A percentile compares a stretch with the other conserved stretches of the same genome.
Evolutionary conservation across 2,329 filamentous ascomycete species (phyloP).

Genomic region (Coniochaeta ligniaria): DNA sequence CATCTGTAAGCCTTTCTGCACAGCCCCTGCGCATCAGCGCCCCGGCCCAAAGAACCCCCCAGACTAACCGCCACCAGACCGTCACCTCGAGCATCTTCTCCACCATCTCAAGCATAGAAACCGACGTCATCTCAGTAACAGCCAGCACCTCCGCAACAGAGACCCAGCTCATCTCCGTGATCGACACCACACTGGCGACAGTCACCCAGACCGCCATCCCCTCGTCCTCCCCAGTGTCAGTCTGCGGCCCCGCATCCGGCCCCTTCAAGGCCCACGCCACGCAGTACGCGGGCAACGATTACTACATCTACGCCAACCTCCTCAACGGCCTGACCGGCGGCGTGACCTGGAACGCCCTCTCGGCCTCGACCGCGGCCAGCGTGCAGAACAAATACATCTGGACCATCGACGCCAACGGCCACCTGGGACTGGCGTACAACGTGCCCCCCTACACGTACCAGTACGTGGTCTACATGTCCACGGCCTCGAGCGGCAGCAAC

Average conservation of each 20-base stretch:
- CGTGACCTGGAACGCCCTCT: not conserved
- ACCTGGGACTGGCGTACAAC: not conserved
- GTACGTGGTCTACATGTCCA: slow-evolving; percentile 5
- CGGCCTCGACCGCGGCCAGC: not conserved
- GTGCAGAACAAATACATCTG: slow-evolving; percentile 1
- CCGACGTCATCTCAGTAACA: not conserved
- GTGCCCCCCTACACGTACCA: slow-evolving; percentile 3
- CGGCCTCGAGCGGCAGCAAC: not conserved
- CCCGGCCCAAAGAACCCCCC: too few relatives aligned
- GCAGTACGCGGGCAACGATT: not conserved
- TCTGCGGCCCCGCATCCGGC: not conserved
- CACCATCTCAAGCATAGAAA: not conserved
- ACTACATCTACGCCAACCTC: not conserved
- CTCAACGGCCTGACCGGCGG: not conserved
- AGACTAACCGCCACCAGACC: too few relatives aligned
- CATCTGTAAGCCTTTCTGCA: not conserved
- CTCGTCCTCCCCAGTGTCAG: not conserved
- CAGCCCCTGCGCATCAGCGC: too few relatives aligned
- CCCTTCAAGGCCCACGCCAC: not conserved
- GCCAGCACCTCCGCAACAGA: slow-evolving; percentile 1
- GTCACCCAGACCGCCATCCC: slow-evolving; percentile 1
- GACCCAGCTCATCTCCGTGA: not conserved
- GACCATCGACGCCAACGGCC: not conserved
- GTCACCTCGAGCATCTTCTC: not conserved
- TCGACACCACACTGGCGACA: not conserved